These are phyloP conservation scores for Candida succiphila DNA, from an alignment of 805 yeast genomes.

Conservation along the genomic window DNA sequence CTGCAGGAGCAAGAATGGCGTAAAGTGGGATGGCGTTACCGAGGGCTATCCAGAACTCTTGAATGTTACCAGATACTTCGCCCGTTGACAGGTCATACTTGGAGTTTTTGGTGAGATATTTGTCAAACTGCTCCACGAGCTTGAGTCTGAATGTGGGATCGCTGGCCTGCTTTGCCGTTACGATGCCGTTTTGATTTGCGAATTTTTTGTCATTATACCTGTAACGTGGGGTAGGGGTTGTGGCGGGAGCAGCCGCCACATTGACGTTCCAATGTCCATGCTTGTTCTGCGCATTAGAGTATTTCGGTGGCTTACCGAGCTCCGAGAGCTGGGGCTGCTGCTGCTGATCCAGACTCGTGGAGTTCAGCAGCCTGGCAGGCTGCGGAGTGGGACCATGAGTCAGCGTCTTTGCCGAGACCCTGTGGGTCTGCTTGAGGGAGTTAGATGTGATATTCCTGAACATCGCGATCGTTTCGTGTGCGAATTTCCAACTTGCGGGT, in stretches of 20 bases:
- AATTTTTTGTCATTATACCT: no score
- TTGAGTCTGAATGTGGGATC: background rate
- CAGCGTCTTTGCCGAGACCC: slow-evolving; percentile 22
- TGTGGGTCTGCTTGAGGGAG: slow-evolving; percentile 23
- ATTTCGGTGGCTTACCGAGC: no score
- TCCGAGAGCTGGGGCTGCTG: background rate
- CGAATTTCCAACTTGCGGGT: no score
- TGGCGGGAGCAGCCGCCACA: no score
- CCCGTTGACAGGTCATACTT: slow-evolving; percentile 23
- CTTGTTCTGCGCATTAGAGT: no score
- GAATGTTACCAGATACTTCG: slow-evolving; percentile 22
- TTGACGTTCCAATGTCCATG: no score
- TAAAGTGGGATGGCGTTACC: slow-evolving; percentile 40
- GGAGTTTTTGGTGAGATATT: slow-evolving; percentile 26
- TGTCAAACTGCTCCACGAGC: slow-evolving; percentile 32
- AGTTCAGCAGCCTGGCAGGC: slow-evolving; percentile 14
- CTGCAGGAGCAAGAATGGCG: slow-evolving; percentile 32
- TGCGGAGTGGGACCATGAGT: slow-evolving; percentile 18
- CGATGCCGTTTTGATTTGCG: background rate
- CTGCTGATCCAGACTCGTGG: slow-evolving; percentile 10
- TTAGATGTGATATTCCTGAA: slow-evolving; percentile 19
- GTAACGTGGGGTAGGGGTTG: no score
- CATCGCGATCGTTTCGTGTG: slow-evolving; percentile 10
- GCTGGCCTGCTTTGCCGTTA: background rate
- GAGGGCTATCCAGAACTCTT: slow-evolving; percentile 43